Evolutionary conservation across 1,139 yeast genomes (phyloP).

Genomic region (Suhomyces coccinellae): DNA sequence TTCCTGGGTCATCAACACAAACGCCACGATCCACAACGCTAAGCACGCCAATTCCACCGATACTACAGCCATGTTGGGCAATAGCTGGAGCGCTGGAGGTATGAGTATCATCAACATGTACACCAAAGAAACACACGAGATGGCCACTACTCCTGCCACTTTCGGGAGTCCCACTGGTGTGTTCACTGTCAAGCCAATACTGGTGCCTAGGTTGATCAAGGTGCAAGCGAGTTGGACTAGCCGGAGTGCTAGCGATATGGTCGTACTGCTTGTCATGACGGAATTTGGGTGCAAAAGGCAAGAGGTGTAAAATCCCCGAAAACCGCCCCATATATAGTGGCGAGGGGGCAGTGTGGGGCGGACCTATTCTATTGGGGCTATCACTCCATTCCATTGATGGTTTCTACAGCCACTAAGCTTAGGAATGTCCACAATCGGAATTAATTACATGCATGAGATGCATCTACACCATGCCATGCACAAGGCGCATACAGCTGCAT

Average conservation of each 20-base stretch:
- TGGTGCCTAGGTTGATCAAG: slow-evolving; percentile 10
- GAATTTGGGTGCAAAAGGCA: slow-evolving; percentile 6
- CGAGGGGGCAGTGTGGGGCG: neutral
- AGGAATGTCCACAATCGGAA: neutral
- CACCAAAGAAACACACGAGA: slow-evolving; percentile 10
- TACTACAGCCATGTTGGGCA: slow-evolving; percentile 12
- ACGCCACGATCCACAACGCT: slow-evolving; percentile 14
- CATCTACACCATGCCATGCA: no score
- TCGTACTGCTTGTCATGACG: slow-evolving; percentile 10
- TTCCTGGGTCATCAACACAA: slow-evolving; percentile 10
- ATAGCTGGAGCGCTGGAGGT: slow-evolving; percentile 6
- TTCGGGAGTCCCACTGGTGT: slow-evolving; percentile 4
- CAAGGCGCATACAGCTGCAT: neutral
- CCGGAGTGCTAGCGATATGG: slow-evolving; percentile 11
- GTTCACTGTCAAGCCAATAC: slow-evolving; percentile 1
- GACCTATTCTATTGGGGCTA: neutral
- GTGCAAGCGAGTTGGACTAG: slow-evolving; percentile 10
- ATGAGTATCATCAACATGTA: slow-evolving; percentile 10
- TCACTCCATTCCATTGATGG: neutral
- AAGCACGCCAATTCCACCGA: slow-evolving; percentile 9
- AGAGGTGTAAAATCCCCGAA: neutral
- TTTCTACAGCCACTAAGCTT: neutral
- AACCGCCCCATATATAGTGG: neutral
- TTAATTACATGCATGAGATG: slow-evolving; percentile 7
- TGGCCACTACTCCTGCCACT: slow-evolving; percentile 12